A percentile compares a stretch with the other conserved stretches of the same genome.
These are phyloP conservation scores for Nakazawaea holstii DNA, from an alignment of 805 yeast species.

Conservation along the genomic window DNA sequence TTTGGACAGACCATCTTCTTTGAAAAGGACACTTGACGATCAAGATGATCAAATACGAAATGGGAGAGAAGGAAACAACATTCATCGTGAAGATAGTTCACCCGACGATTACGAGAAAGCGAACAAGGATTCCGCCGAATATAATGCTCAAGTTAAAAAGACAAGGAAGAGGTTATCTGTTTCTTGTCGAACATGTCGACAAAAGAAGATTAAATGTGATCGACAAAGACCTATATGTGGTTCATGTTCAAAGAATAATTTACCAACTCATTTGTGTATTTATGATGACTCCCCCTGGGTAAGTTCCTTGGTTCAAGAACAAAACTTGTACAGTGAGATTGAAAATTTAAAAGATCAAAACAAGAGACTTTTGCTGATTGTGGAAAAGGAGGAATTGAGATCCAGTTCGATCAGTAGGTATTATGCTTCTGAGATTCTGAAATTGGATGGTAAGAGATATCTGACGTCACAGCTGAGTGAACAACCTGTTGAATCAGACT, in stretches of 20 bases:
- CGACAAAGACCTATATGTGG: conserved; percentile 28
- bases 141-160: conserved; percentile 1
- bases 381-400: conserved; percentile 1
- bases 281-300: conserved; percentile 19
- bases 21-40: too few relatives aligned
- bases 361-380: background rate
- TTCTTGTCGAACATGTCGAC: conserved; percentile 24
- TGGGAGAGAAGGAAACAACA: too few relatives aligned
- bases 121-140: background rate
- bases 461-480: background rate
- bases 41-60: too few relatives aligned
- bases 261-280: conserved; percentile 18
- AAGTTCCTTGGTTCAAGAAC: conserved; percentile 7
- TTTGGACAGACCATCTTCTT: too few relatives aligned
- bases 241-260: conserved; percentile 21
- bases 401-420: background rate
- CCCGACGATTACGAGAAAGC: background rate
- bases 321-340: conserved; percentile 4
- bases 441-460: background rate
- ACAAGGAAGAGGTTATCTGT: conserved; percentile 19
- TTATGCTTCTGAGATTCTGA: background rate
- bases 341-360: conserved; percentile 7
- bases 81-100: background rate
- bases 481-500: too few relatives aligned
- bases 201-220: conserved; percentile 29